These are phyloP conservation scores for Fusarium equiseti DNA, from an alignment of 2,329 filamentous ascomycete genomes.

Conservation along the genomic window DNA sequence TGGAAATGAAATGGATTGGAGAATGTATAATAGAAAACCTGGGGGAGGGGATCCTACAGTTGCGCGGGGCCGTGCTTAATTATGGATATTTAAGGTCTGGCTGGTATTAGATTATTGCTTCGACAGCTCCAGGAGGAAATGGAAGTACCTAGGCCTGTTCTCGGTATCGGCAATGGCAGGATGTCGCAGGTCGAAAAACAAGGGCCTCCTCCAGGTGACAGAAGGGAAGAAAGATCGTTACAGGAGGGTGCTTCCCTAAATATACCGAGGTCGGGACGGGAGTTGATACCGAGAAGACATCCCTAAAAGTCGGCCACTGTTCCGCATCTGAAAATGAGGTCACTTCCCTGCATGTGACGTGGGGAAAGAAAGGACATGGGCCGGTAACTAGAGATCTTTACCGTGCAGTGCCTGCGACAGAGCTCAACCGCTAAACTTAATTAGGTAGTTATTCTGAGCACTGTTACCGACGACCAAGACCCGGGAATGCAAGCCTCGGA, in stretches of 20 bases:
- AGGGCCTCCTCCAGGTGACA: not conserved
- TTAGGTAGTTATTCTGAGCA: conserved; percentile 25
- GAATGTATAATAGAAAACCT: conserved; percentile 26
- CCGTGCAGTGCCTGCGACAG: not conserved
- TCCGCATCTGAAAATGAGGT: conserved; percentile 48
- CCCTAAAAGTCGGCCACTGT: conserved; percentile 34
- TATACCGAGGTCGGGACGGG: conserved; percentile 44
- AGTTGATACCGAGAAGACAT: conserved; percentile 36
- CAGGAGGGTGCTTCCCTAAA: conserved; percentile 16
- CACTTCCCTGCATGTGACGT: conserved; percentile 47
- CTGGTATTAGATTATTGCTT: not conserved
- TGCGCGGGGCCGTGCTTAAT: conserved; percentile 38
- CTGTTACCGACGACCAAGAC: not conserved
- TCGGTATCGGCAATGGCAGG: conserved; percentile 30
- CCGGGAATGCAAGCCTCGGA: conserved; percentile 30
- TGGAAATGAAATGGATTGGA: conserved; percentile 23
- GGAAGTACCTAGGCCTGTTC: conserved; percentile 10
- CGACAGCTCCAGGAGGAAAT: not conserved
- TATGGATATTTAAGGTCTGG: conserved; percentile 24
- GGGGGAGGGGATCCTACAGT: conserved; percentile 24
- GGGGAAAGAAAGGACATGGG: conserved; percentile 27
- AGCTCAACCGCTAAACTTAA: not conserved
- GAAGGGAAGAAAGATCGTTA: not conserved
- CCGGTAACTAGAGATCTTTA: conserved; percentile 18
- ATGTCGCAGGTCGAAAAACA: conserved; percentile 24